Evolutionary conservation across 805 yeast genomes (phyloP).

Genomic region (Danielia reshetovae): DNA sequence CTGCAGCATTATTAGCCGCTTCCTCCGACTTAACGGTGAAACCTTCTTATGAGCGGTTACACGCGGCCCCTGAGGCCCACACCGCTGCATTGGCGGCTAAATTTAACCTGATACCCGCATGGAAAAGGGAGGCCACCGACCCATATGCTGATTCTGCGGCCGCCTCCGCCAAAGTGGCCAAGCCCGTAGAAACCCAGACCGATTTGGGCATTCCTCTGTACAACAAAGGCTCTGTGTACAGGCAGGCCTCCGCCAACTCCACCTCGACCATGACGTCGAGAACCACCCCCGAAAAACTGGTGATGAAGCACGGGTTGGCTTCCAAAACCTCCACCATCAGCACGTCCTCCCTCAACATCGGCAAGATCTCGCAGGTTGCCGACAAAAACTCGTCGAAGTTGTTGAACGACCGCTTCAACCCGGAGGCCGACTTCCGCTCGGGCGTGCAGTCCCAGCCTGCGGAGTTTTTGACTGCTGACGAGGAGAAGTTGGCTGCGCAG

Average conservation of each 20-base stretch:
- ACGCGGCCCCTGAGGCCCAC: constrained; percentile 59
- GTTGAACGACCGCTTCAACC: constrained; percentile 39
- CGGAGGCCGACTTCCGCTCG: constrained; percentile 38
- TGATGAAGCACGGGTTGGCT: constrained; percentile 32
- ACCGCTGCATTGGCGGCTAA: constrained; percentile 54
- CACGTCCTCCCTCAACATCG: constrained; percentile 25
- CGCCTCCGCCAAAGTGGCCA: constrained; percentile 25
- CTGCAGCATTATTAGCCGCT: constrained; percentile 75
- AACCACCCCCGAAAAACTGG: constrained; percentile 37
- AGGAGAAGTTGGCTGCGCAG: constrained; percentile 47
- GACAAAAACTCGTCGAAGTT: constrained; percentile 37
- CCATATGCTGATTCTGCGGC: constrained; percentile 51
- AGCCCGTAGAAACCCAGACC: constrained; percentile 7
- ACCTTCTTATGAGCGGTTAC: constrained; percentile 53
- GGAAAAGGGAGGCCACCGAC: constrained; percentile 45
- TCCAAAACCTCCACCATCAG: constrained; percentile 20
- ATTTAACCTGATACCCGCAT: constrained; percentile 41
- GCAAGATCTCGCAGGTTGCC: constrained; percentile 32
- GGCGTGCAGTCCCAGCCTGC: constrained; percentile 25
- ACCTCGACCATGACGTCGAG: constrained; percentile 43
- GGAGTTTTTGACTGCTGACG: constrained; percentile 37
- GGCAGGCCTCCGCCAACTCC: constrained; percentile 37
- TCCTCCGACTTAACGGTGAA: constrained; percentile 59
- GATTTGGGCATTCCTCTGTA: constrained; percentile 33
- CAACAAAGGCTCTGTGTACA: constrained; percentile 28